Evolutionary conservation across 768 basidiomycete genomes (phyloP).

Genomic region (Macrocybe gigantea): DNA sequence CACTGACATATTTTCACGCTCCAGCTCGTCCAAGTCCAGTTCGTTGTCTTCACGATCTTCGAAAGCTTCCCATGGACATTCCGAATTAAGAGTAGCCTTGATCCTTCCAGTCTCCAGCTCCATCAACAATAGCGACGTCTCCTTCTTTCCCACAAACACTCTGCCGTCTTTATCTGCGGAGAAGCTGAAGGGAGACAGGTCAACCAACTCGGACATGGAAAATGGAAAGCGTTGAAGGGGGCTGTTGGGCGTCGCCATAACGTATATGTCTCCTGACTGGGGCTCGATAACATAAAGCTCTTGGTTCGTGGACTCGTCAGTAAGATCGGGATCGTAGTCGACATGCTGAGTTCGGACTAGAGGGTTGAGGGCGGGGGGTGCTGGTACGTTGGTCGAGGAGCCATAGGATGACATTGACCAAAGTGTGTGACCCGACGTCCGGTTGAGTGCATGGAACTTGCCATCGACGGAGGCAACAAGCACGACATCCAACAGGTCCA

Average conservation of each 20-base stretch:
- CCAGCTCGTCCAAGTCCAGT: slow-evolving; percentile 37
- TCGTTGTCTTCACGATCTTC: slow-evolving; percentile 35
- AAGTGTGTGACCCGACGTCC: slow-evolving; percentile 72
- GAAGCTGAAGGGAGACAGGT: slow-evolving; percentile 81
- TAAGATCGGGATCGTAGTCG: slow-evolving; percentile 49
- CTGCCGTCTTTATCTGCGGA: slow-evolving; percentile 47
- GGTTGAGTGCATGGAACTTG: slow-evolving; percentile 88
- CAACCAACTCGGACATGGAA: slow-evolving; percentile 89
- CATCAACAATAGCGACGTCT: slow-evolving; percentile 72
- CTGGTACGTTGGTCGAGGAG: slow-evolving; percentile 27
- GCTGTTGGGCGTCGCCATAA: slow-evolving; percentile 62
- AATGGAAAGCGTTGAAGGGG: slow-evolving; percentile 86
- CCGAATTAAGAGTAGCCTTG: slow-evolving; percentile 67
- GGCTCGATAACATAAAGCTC: slow-evolving; percentile 95
- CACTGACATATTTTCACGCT: slow-evolving; percentile 34
- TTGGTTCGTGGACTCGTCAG: slow-evolving; percentile 43
- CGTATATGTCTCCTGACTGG: slow-evolving; percentile 89
- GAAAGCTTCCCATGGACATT: slow-evolving; percentile 64
- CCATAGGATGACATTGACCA: slow-evolving; percentile 84
- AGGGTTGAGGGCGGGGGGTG: slow-evolving; percentile 57
- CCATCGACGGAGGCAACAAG: slow-evolving; percentile 93
- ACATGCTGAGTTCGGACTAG: slow-evolving; percentile 70
- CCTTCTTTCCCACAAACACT: slow-evolving; percentile 38
- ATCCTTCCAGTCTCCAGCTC: slow-evolving; percentile 78
- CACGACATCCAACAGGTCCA: slow-evolving; percentile 74